Percentiles rank a stretch among this genome's conserved stretches.
Evolutionary conservation across 2,329 filamentous ascomycete genomes (phyloP).

Genomic region (Aspergillus sp.): DNA sequence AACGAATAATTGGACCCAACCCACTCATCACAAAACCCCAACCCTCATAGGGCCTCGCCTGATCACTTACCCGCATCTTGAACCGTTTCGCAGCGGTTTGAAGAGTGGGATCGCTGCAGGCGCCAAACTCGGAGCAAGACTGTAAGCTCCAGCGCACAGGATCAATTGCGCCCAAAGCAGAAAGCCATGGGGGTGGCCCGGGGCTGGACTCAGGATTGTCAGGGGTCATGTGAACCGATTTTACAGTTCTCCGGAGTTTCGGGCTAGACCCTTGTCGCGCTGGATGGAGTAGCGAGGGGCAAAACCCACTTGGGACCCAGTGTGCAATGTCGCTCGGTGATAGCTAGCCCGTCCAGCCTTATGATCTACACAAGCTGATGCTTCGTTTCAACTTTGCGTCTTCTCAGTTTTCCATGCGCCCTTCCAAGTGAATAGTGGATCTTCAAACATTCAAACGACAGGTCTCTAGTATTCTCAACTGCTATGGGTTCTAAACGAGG

Average conservation of each 20-base stretch:
- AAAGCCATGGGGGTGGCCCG: neutral
- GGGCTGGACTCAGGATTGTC: constrained; percentile 3
- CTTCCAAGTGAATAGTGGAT: neutral
- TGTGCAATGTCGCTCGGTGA: constrained; percentile 1
- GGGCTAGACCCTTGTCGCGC: constrained; percentile 4
- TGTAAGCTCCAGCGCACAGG: neutral
- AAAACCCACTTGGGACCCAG: constrained; percentile 13
- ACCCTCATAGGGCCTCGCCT: neutral
- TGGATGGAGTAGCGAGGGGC: constrained; percentile 4
- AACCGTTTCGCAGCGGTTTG: neutral
- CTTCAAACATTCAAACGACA: neutral
- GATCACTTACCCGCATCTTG: neutral
- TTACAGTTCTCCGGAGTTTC: constrained; percentile 1
- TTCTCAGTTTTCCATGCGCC: neutral
- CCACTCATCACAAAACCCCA: neutral
- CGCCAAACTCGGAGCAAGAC: constrained; percentile 1
- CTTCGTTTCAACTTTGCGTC: neutral
- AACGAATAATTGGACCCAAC: neutral
- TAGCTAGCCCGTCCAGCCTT: neutral
- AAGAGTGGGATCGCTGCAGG: neutral
- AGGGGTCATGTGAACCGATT: constrained; percentile 5
- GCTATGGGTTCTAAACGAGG: neutral
- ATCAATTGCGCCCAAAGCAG: neutral
- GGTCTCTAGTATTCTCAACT: too few species aligned
- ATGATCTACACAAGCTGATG: neutral